These are phyloP conservation scores for Harrya chromipes DNA, from an alignment of 768 basidiomycete species.

Conservation along the genomic window DNA sequence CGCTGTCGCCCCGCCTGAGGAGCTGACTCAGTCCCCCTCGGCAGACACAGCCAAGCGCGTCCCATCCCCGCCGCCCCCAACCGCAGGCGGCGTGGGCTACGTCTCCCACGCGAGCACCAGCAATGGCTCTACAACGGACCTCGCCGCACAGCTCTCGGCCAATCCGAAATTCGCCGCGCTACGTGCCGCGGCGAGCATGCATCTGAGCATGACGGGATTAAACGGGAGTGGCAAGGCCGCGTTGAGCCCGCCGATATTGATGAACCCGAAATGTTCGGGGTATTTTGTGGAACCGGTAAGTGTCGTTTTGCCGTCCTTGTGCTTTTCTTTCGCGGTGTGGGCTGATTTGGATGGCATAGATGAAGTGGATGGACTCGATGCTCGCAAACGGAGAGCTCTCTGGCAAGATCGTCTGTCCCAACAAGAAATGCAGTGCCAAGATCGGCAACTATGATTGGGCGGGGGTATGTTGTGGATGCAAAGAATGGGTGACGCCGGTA, in stretches of 20 bases:
- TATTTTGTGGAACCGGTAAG: conserved; percentile 93
- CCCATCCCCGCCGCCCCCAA: conserved; percentile 4
- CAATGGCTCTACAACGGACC: conserved; percentile 21
- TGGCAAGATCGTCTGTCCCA: conserved; percentile 92
- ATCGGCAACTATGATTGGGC: conserved; percentile 98
- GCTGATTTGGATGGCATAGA: conserved; percentile 39
- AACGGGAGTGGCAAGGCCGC: conserved; percentile 10
- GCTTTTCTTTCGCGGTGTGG: not conserved
- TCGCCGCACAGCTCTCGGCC: conserved; percentile 44
- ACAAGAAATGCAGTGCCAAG: conserved; percentile 85
- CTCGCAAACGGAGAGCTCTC: conserved; percentile 71
- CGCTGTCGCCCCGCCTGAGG: not conserved
- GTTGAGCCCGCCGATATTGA: conserved; percentile 61
- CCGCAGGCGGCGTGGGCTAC: too few relatives aligned
- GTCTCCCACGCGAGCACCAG: too few relatives aligned
- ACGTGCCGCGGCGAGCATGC: conserved; percentile 24
- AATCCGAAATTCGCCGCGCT: conserved; percentile 50
- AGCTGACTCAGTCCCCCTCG: not conserved
- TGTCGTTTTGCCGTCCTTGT: not conserved
- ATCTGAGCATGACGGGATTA: conserved; percentile 28
- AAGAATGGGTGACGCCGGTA: conserved; percentile 90
- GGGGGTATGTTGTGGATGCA: conserved; percentile 87
- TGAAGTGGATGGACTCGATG: conserved; percentile 95
- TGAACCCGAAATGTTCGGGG: conserved; percentile 86
- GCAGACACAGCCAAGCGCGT: conserved; percentile 1